Evolutionary conservation across 129 eudicot genomes (phyloP).

Genomic region (Cynara cardunculus): DNA sequence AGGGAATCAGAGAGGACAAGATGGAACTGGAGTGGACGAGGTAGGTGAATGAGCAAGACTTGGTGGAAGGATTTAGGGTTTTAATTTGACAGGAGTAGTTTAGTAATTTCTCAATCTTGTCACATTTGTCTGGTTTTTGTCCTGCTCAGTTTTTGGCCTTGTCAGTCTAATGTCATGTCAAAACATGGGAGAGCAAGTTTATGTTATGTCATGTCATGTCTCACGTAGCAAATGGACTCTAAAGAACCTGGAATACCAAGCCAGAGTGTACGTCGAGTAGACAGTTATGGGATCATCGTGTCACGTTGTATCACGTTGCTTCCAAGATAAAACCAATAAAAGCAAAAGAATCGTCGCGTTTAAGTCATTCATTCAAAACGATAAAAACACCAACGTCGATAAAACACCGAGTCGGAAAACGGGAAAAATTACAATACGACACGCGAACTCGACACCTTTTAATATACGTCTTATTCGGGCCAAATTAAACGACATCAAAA

Average conservation of each 20-base stretch:
- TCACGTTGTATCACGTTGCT: constrained; percentile 14
- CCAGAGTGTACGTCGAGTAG: background rate
- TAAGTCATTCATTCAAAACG: constrained; percentile 8
- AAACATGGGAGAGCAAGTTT: background rate
- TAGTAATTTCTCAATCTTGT: background rate
- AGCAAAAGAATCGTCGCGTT: constrained; percentile 5
- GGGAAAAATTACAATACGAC: constrained; percentile 14
- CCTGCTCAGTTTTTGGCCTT: background rate
- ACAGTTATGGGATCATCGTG: background rate
- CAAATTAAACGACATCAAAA: constrained; percentile 27
- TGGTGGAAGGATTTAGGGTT: background rate
- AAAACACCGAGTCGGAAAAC: background rate
- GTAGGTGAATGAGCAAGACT: background rate
- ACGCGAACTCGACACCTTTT: constrained; percentile 20
- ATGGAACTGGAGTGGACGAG: background rate
- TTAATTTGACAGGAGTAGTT: background rate
- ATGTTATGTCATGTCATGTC: background rate
- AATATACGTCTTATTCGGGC: constrained; percentile 29
- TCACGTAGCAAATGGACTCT: background rate
- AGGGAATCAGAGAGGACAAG: background rate
- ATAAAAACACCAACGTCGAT: constrained; percentile 6
- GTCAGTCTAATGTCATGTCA: background rate
- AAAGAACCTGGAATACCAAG: background rate
- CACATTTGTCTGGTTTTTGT: background rate
- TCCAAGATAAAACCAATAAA: constrained; percentile 5